Evolutionary conservation across 768 basidiomycete genomes (phyloP).

Genomic region (Psilocybe subaeruginosa): DNA sequence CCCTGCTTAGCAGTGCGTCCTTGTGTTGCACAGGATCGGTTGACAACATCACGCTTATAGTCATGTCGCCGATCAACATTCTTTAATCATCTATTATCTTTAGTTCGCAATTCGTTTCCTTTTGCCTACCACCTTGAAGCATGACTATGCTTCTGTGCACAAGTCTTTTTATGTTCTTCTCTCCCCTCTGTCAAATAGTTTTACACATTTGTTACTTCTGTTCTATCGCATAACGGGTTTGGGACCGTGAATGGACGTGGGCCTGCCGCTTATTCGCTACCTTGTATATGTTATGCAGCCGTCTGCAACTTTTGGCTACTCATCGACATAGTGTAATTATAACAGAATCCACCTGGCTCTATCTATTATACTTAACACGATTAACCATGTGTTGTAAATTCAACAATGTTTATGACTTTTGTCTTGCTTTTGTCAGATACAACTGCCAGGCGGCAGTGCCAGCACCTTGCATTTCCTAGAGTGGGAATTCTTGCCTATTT

Average conservation of each 20-base stretch:
- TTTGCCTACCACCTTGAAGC: slow-evolving; percentile 6
- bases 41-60: background rate
- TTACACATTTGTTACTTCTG: background rate
- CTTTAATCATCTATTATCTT: background rate
- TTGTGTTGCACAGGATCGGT: background rate
- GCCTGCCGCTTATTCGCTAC: slow-evolving; percentile 35
- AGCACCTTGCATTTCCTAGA: no score
- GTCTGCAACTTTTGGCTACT: background rate
- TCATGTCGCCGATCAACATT: background rate
- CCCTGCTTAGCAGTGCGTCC: background rate
- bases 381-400: background rate
- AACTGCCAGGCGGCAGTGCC: no score
- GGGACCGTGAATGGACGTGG: slow-evolving; percentile 58
- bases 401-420: no score
- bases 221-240: slow-evolving; percentile 35
- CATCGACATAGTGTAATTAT: slow-evolving; percentile 12
- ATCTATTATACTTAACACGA: background rate
- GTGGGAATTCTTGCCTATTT: slow-evolving; percentile 11
- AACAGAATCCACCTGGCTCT: background rate
- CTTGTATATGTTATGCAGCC: slow-evolving; percentile 47
- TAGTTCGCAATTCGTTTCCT: slow-evolving; percentile 16
- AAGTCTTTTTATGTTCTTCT: background rate
- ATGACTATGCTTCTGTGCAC: slow-evolving; percentile 10
- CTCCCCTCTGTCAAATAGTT: background rate
- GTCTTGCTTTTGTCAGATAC: no score